Base-by-base conservation (phyloP, 306 rosid species). In the Lupinus albus region DNA sequence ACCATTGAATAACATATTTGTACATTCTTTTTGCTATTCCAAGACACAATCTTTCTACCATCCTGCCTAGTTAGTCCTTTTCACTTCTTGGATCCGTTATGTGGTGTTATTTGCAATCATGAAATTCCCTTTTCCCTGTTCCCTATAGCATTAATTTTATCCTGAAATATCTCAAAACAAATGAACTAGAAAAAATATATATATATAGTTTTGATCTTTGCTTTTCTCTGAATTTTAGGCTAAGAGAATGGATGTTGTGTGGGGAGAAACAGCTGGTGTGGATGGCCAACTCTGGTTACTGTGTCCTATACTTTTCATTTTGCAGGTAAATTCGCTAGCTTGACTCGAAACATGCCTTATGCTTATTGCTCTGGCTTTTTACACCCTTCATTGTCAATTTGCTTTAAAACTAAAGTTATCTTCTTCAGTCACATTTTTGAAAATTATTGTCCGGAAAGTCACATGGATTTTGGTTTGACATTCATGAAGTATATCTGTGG, bases 191-290 rank as follows among this genome's bases (percentile, higher is more conserved):
- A 47, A 45, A 46, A 61, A 35, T n/a, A 46, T 28, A 15, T 66
- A 35, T n/a, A 46, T 28, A 15, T 33, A 13, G 7, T 68, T 49
- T 70, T 59, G n/a, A 68, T 71, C 47, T 42, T 44, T 60, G 17
- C 64, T 70, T 74, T 68, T 42, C 60, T 78, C 11, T 70, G 54
- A 67, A 61, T 73, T 78, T 61, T 80, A 94, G 99, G 99, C 99
- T n/a, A 94, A 94, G 79, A 85, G 99, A 73, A 94, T 94, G 99
- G 99, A 94, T 78, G 96, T 94, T 53, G 99, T 94, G 6, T 94
- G 99, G 99, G 99, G 99, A 49, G 99, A 94, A 86, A 86, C 96
- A 1, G 89, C 99, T 39, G 97, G 97, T 20, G 99, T 90, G 54
- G 88, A 85, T 73, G 99, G 99, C 75, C 99, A 94, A 78, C 63